A percentile compares a stretch with the other conserved stretches of the same genome.
Evolutionary conservation across 352 stramenopile genomes (phyloP).

Genomic region (Phytopythium boreale): DNA sequence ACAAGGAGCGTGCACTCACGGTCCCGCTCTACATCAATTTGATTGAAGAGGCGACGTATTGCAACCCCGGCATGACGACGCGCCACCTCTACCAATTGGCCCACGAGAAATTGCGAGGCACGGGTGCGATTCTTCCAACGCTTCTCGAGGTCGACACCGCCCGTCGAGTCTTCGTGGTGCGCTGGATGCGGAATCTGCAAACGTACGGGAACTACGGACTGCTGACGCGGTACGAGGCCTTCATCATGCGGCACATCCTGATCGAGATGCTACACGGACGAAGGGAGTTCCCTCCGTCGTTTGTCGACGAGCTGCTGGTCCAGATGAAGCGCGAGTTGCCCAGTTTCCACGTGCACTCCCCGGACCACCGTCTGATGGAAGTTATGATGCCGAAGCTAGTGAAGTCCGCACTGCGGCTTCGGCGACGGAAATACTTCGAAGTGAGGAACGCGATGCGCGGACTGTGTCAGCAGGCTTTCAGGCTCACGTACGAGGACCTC

Average conservation of each 20-base stretch:
- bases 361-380: conserved; percentile 28
- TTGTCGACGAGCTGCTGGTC: conserved; percentile 18
- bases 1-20: conserved; percentile 12
- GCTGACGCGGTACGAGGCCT: conserved; percentile 57
- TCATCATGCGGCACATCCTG: conserved; percentile 23
- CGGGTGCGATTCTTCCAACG: conserved; percentile 42
- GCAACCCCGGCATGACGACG: conserved; percentile 23
- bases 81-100: conserved; percentile 44
- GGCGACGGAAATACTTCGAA: conserved; percentile 39
- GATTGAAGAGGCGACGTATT: conserved; percentile 58
- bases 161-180: conserved; percentile 32
- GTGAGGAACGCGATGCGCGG: conserved; percentile 40
- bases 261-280: conserved; percentile 1
- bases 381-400: conserved; percentile 36
- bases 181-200: conserved; percentile 31
- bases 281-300: conserved; percentile 7
- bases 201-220: conserved; percentile 37
- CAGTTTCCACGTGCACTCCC: conserved; percentile 45
- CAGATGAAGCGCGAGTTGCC: conserved; percentile 55
- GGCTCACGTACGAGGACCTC: conserved; percentile 43
- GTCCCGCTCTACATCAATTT: conserved; percentile 51
- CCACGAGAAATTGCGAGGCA: conserved; percentile 28
- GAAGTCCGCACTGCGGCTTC: conserved; percentile 26
- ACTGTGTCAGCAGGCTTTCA: conserved; percentile 32
- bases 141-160: conserved; percentile 32